Base-by-base conservation (phyloP, 2,329 filamentous ascomycete species). In the Pseudogymnoascus sp. region DNA sequence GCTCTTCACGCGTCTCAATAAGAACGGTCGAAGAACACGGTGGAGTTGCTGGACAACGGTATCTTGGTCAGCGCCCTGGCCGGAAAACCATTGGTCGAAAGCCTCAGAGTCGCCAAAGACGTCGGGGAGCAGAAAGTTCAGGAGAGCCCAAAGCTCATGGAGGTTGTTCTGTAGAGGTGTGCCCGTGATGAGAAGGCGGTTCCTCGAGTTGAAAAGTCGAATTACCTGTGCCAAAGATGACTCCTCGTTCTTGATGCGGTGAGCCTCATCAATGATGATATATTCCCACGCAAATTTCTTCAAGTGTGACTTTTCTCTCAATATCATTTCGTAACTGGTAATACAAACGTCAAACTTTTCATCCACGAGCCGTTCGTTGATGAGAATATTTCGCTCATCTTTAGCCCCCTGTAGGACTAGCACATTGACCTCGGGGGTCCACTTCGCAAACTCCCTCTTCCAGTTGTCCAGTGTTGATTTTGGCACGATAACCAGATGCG, bases 251-350 rank as follows among this genome's bases (percentile, higher is more conserved):
- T 99, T 99, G 84, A 99, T 99, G 65, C 95, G 91, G 76, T 99
- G 95, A 2, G 95, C 88, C 78, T 99, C 95, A 71, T 99, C 95
- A 67, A 99, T 96, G 69, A 99, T 96, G 76, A 99, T 99, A 77
- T 99, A 99, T 75, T 99, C 93, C 95, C 95, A 99, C 0, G 95
- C 93, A 75, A 99, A 96, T 76, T 98, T 98, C 79, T 95, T 96
- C 68, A 99, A 77, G 69, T 96, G 91, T 1, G 90, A 82, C 79
- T 99, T 98, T 74, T 99, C 95, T 64, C 95, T 87, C 11, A 99
- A 82, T 65, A 99, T 92, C 93, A 99, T 98, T 76, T 99, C 95
- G 78, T 99, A 99, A 75, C 93, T 97, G 12, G 95, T 99, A 74
- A 99, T 90, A 78, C 93, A 97, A 16, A 98, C 93, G 71, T 99